phyloP scores from a whole-genome alignment of 2,329 filamentous ascomycete genomes.

The Thielaviopsis ethacetica region DNA sequence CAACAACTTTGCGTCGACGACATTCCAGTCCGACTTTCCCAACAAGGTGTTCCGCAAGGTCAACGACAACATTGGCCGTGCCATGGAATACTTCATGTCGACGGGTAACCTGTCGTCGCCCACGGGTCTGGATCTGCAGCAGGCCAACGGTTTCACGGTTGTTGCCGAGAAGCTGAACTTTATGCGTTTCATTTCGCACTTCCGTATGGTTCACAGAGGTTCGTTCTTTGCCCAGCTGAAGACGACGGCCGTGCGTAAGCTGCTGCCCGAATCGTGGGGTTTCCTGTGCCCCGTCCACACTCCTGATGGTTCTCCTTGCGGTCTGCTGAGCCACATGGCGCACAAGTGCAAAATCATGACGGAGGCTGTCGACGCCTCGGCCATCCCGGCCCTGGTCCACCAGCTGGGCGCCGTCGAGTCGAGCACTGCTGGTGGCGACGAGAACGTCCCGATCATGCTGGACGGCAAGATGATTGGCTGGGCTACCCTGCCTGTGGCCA shows the following conservation, averaged over 20 bases:
- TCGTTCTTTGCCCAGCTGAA: slow-evolving; percentile 97
- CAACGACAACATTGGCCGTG: slow-evolving; percentile 76
- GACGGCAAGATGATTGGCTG: slow-evolving; percentile 84
- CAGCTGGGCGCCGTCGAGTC: slow-evolving; percentile 64
- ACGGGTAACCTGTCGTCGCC: slow-evolving; percentile 87
- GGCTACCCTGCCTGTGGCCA: slow-evolving; percentile 71
- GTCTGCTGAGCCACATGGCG: slow-evolving; percentile 82
- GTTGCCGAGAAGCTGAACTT: slow-evolving; percentile 99
- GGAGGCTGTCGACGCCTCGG: slow-evolving; percentile 53
- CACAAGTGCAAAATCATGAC: slow-evolving; percentile 91
- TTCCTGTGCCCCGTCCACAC: slow-evolving; percentile 97
- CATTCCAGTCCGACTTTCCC: slow-evolving; percentile 68
- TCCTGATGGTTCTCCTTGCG: slow-evolving; percentile 88
- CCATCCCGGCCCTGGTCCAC: slow-evolving; percentile 54
- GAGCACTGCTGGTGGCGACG: slow-evolving; percentile 62
- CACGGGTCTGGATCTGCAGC: slow-evolving; percentile 84
- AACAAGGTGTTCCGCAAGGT: slow-evolving; percentile 61
- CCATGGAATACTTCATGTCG: slow-evolving; percentile 87
- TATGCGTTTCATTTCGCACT: slow-evolving; percentile 94
- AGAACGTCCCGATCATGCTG: slow-evolving; percentile 77
- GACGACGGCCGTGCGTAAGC: slow-evolving; percentile 89
- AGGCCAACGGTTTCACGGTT: slow-evolving; percentile 86
- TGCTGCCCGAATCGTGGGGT: slow-evolving; percentile 93
- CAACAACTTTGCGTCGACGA: slow-evolving; percentile 59
- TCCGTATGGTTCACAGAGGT: slow-evolving; percentile 97